Evolutionary conservation across 768 basidiomycete genomes (phyloP), one percentile per base, ranked within the genome.

Genomic region (Wakefieldia striispora): DNA sequence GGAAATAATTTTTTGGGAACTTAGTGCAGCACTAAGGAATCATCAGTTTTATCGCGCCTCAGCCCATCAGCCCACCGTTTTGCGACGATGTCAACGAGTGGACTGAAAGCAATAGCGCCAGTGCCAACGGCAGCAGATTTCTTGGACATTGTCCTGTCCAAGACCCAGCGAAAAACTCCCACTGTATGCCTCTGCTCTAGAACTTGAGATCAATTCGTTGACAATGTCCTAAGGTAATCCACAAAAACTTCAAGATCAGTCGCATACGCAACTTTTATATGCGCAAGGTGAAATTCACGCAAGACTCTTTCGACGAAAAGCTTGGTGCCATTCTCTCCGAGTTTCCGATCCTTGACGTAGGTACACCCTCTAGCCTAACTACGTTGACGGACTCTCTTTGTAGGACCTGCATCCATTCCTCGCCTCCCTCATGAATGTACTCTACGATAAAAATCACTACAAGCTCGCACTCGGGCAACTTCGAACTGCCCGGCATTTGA

Each of bases 401-500:
- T 62, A 83, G 78, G 95, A 98, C 66, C 78, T 99, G 10, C 97
- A 99, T 68, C 97, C 97, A 2, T 99, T 98, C 77, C 76, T 98
- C 16, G 81, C 92, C 2, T 95, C 94, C 2, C 77, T 99, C 16
- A 84, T 99, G 81, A 99, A 99, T 70, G 97, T 99, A 14, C 81
- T 99, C 36, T 99, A 99, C 71, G 97, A 99, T 80, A 98, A 98
- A 75, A 97, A 97, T 66, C 95, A 99, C 67, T 97, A 97, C 82
- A 98, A 98, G 73, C 88, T 99, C 45, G 97, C 97, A 3, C 76
- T 99, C 38, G 95, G 97, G 51, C 97, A 99, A 66, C 82, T 99
- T 51, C 87, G 95, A 56, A 99, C 97, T 1, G 91, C 91, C 2
- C 80, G 88, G 34, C 97, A 99, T 80, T 76, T 99, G 43, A 97